Percentiles rank a stretch among this genome's conserved stretches.
phyloP scores from a whole-genome alignment of 768 basidiomycete species.

The Lentinula sp. region DNA sequence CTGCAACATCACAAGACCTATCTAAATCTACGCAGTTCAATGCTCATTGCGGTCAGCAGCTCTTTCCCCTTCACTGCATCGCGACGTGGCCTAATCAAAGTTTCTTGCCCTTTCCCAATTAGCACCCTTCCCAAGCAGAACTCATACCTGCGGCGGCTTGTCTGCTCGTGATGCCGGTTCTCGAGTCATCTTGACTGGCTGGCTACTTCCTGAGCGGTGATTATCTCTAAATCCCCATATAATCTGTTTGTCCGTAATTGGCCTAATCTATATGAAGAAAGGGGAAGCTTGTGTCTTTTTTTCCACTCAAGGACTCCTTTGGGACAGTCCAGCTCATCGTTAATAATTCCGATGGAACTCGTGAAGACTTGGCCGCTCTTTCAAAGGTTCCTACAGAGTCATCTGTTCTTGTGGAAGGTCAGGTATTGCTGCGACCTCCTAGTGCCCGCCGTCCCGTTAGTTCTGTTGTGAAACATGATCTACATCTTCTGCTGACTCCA shows the following conservation, averaged over 20 bases:
- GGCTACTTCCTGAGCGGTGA: slow-evolving; percentile 80
- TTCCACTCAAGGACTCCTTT: slow-evolving; percentile 73
- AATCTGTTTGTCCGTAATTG: slow-evolving; percentile 14
- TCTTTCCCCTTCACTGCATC: slow-evolving; percentile 7
- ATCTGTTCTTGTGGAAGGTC: slow-evolving; percentile 68
- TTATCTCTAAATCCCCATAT: slow-evolving; percentile 28
- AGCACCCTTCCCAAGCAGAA: slow-evolving; percentile 56
- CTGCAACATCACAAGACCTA: slow-evolving; percentile 16
- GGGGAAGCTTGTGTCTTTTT: slow-evolving; percentile 74
- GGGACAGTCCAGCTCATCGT: slow-evolving; percentile 78
- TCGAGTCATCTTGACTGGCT: slow-evolving; percentile 70
- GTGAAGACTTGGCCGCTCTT: slow-evolving; percentile 34
- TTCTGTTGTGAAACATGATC: slow-evolving; percentile 10
- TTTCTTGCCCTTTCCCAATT: slow-evolving; percentile 9
- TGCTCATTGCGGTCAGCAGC: slow-evolving; percentile 26
- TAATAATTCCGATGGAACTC: slow-evolving; percentile 31
- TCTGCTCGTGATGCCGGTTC: slow-evolving; percentile 43
- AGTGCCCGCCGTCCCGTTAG: slow-evolving; percentile 58
- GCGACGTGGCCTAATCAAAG: slow-evolving; percentile 10
- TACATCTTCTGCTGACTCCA: slow-evolving; percentile 3
- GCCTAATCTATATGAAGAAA: slow-evolving; percentile 48
- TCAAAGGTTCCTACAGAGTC: slow-evolving; percentile 71
- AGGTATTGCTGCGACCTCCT: slow-evolving; percentile 57
- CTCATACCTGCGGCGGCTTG: slow-evolving; percentile 62
- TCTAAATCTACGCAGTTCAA: neutral